A percentile compares a stretch with the other conserved stretches of the same genome.
Conservation (phyloP, 108 stramenopile genomes). For the Cyclotella atomus region DNA sequence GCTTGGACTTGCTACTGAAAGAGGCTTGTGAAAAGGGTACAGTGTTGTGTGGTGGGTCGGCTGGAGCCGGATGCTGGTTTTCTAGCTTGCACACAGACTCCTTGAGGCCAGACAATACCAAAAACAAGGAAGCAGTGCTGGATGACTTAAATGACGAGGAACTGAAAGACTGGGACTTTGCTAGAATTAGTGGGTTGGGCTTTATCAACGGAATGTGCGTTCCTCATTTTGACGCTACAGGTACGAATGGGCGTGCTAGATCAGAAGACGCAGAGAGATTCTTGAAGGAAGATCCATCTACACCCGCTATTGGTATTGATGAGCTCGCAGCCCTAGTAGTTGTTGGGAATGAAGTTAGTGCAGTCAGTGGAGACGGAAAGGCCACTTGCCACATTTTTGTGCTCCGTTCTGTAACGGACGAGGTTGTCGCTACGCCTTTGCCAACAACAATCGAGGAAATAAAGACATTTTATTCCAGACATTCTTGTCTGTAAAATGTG, state of each 20-base stretch:
- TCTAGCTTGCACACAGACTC: constrained; percentile 34
- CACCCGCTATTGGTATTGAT: constrained; percentile 29
- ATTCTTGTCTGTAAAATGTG: not conserved
- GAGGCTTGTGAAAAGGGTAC: constrained; percentile 27
- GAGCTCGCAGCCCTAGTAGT: constrained; percentile 25
- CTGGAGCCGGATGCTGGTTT: constrained; percentile 46
- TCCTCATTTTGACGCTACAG: constrained; percentile 29
- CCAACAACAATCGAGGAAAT: not conserved
- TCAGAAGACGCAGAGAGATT: constrained; percentile 31
- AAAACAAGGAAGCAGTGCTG: constrained; percentile 17
- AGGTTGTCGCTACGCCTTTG: not conserved
- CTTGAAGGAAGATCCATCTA: constrained; percentile 13
- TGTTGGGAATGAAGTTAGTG: not conserved
- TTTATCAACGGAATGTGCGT: constrained; percentile 40
- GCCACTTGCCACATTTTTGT: constrained; percentile 33
- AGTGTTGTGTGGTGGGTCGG: constrained; percentile 44
- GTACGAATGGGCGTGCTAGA: constrained; percentile 18
- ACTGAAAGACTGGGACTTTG: constrained; percentile 23
- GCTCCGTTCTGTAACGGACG: not conserved
- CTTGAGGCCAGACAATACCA: constrained; percentile 32
- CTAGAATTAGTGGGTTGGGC: constrained; percentile 25
- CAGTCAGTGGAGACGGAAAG: constrained; percentile 27
- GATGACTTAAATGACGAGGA: constrained; percentile 29
- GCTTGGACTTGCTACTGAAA: constrained; percentile 37
- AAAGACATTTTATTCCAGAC: not conserved